Percentiles rank a stretch among this genome's conserved stretches.
Conservation (phyloP, 208 protist genomes). For the Acanthamoeba lenticulata region DNA sequence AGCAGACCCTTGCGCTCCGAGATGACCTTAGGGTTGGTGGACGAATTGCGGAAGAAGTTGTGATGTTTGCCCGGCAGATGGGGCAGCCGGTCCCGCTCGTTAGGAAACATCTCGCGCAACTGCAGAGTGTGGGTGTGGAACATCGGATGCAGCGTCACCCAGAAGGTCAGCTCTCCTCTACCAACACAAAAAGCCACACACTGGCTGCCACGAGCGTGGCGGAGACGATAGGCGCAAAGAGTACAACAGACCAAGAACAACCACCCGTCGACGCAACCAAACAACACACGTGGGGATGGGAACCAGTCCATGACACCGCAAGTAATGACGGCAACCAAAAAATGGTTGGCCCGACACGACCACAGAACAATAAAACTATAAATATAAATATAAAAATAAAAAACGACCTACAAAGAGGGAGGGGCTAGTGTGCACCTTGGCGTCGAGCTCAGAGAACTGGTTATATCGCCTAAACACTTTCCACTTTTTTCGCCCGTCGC, state of each 20-base stretch:
- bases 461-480: conserved; percentile 49
- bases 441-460: conserved; percentile 55
- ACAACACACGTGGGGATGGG: neutral
- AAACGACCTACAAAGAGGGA: too few species aligned
- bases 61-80: conserved; percentile 57
- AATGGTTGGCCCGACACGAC: neutral
- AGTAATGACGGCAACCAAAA: neutral
- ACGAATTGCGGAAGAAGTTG: conserved; percentile 66
- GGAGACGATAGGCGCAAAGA: too few species aligned
- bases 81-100: neutral
- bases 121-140: too few species aligned
- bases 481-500: neutral
- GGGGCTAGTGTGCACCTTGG: neutral
- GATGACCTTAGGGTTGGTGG: conserved; percentile 50
- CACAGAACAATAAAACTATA: neutral
- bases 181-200: too few species aligned
- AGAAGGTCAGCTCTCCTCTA: too few species aligned
- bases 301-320: neutral
- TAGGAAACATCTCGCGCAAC: conserved; percentile 28
- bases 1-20: conserved; percentile 47
- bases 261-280: too few species aligned
- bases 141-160: too few species aligned
- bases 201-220: too few species aligned
- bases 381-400: neutral
- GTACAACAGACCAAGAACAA: too few species aligned